These are phyloP conservation scores for Heracleum sosnowskyi DNA, from an alignment of 129 eudicot genomes.

Conservation along the genomic window DNA sequence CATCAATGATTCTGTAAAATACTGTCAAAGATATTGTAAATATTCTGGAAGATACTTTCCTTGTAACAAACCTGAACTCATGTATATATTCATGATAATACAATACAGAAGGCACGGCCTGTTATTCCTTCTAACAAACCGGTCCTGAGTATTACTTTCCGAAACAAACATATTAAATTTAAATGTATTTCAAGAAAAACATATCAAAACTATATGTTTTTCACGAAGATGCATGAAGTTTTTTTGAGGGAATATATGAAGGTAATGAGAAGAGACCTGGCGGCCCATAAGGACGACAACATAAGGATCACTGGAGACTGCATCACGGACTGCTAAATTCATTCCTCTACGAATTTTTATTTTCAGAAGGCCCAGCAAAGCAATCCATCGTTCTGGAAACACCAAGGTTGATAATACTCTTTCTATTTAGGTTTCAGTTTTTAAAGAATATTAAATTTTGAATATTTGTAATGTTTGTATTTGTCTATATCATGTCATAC, in stretches of 20 bases:
- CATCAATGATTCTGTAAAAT: too few species aligned
- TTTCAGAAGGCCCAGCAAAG: conserved; percentile 38
- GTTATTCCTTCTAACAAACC: too few species aligned
- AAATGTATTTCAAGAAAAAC: neutral
- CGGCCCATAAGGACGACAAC: conserved; percentile 40
- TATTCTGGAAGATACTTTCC: too few species aligned
- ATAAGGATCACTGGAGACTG: conserved; percentile 63
- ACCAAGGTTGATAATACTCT: neutral
- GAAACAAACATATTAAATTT: neutral
- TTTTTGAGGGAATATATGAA: neutral
- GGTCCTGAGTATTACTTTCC: neutral
- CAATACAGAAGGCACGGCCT: too few species aligned
- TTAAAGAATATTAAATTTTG: neutral
- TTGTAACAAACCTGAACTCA: too few species aligned
- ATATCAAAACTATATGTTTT: neutral
- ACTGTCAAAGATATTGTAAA: too few species aligned
- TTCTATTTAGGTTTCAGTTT: too few species aligned
- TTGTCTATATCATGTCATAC: neutral
- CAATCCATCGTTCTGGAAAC: conserved; percentile 32
- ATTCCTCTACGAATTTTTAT: conserved; percentile 51
- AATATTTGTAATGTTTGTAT: neutral
- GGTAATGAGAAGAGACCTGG: conserved; percentile 25
- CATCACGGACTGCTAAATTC: conserved; percentile 59
- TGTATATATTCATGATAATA: too few species aligned
- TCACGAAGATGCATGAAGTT: neutral